Evolutionary conservation across 495 filamentous ascomycete species (phyloP).

Genomic region (Penicillium psychrofluorescens): DNA sequence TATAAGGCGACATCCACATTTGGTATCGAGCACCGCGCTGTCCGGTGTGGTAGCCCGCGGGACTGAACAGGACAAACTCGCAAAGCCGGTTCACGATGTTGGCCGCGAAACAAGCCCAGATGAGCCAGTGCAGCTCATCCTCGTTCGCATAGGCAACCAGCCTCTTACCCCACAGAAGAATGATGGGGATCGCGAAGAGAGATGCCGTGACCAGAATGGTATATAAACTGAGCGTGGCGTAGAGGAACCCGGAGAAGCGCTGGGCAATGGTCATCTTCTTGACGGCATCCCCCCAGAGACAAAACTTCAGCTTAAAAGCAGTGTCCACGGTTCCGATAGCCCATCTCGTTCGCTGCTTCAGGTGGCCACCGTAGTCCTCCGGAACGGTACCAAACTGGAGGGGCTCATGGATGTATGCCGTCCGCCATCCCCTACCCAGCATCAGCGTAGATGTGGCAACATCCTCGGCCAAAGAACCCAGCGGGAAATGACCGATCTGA

Average conservation of each 20-base stretch:
- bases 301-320: slow-evolving; percentile 38
- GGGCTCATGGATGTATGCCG: slow-evolving; percentile 41
- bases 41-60: slow-evolving; percentile 36
- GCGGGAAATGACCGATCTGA: slow-evolving; percentile 44
- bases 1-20: slow-evolving; percentile 41
- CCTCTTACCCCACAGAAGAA: slow-evolving; percentile 35
- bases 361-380: slow-evolving; percentile 36
- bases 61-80: slow-evolving; percentile 36
- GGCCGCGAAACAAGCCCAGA: slow-evolving; percentile 36
- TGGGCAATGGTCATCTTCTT: slow-evolving; percentile 25
- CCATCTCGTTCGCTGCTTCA: slow-evolving; percentile 49
- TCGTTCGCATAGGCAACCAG: slow-evolving; percentile 37
- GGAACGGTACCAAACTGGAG: slow-evolving; percentile 47
- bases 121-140: slow-evolving; percentile 39
- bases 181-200: slow-evolving; percentile 38
- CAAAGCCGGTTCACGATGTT: slow-evolving; percentile 33
- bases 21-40: slow-evolving; percentile 33
- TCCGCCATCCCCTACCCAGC: slow-evolving; percentile 44
- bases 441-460: slow-evolving; percentile 39
- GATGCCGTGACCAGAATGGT: slow-evolving; percentile 34
- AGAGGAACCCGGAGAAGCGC: slow-evolving; percentile 38
- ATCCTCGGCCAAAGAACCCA: slow-evolving; percentile 45
- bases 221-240: slow-evolving; percentile 34
- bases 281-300: slow-evolving; percentile 30
- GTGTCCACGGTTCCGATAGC: slow-evolving; percentile 39